These are phyloP conservation scores for Macrophomina tecta DNA, from an alignment of 2,329 filamentous ascomycete species.

Conservation along the genomic window DNA sequence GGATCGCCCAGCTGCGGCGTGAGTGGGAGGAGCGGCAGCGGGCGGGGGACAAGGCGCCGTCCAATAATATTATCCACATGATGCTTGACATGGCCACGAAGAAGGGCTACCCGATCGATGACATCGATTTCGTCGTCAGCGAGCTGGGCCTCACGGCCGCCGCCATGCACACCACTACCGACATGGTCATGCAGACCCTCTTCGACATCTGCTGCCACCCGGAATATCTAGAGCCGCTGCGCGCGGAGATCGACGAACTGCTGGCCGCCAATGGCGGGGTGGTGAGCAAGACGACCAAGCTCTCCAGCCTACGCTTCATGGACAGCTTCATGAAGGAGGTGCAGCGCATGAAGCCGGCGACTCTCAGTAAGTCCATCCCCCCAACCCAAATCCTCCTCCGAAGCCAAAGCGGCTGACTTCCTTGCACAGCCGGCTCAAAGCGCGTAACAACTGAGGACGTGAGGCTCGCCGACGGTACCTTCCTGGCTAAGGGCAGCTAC, in stretches of 20 bases:
- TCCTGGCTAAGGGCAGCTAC: background rate
- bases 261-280: background rate
- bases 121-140: background rate
- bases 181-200: background rate
- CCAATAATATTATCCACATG: background rate
- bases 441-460: no score
- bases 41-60: constrained; percentile 28
- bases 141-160: constrained; percentile 22
- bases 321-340: constrained; percentile 32
- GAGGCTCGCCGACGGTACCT: no score
- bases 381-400: background rate
- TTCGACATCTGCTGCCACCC: constrained; percentile 30
- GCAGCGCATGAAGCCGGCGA: background rate
- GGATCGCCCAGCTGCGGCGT: constrained; percentile 33
- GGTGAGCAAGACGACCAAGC: background rate
- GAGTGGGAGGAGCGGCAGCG: background rate
- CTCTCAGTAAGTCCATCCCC: constrained; percentile 9
- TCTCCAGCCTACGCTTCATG: constrained; percentile 26
- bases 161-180: constrained; percentile 30
- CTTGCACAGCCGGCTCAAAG: constrained; percentile 4
- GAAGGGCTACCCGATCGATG: no score
- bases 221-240: constrained; percentile 31
- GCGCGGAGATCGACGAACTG: constrained; percentile 14
- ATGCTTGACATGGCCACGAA: constrained; percentile 29
- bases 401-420: background rate